A percentile compares a stretch with the other conserved stretches of the same genome.
These are phyloP conservation scores for Arthrobotrys entomopaga DNA, from an alignment of 2,329 filamentous ascomycete species.

Conservation along the genomic window DNA sequence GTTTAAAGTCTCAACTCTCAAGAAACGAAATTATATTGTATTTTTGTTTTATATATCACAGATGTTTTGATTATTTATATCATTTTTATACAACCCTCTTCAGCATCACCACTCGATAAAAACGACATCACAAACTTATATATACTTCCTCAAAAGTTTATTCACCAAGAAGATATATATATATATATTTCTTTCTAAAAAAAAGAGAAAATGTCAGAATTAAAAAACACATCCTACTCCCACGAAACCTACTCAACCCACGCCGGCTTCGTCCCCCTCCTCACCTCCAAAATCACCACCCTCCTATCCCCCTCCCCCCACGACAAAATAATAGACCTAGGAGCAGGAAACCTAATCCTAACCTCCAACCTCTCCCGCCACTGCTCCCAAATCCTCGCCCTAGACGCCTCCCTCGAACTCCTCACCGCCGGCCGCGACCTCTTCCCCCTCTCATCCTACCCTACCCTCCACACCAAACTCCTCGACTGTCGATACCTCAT, in stretches of 20 bases:
- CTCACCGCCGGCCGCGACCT: constrained; percentile 61
- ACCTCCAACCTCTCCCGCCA: constrained; percentile 61
- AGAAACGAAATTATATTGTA: no score
- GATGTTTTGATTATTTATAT: no score
- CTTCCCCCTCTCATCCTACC: constrained; percentile 58
- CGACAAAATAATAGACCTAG: constrained; percentile 61
- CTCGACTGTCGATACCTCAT: constrained; percentile 55
- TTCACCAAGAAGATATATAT: no score
- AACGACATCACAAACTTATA: no score
- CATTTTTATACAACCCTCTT: no score
- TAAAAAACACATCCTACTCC: constrained; percentile 38
- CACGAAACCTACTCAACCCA: constrained; percentile 59
- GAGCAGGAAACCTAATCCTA: constrained; percentile 61
- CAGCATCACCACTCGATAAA: no score
- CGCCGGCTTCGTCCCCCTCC: constrained; percentile 63
- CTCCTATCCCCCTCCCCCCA: constrained; percentile 61
- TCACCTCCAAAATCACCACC: constrained; percentile 62
- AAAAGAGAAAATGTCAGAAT: constrained; percentile 28
- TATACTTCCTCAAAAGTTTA: no score
- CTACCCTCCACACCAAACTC: constrained; percentile 60
- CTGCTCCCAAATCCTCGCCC: constrained; percentile 60
- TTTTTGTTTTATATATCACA: no score
- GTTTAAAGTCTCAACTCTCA: no score
- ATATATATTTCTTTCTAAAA: no score
- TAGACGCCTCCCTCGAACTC: constrained; percentile 63